phyloP scores from a whole-genome alignment of 805 yeast genomes.

The Metschnikowia santaceciliae region DNA sequence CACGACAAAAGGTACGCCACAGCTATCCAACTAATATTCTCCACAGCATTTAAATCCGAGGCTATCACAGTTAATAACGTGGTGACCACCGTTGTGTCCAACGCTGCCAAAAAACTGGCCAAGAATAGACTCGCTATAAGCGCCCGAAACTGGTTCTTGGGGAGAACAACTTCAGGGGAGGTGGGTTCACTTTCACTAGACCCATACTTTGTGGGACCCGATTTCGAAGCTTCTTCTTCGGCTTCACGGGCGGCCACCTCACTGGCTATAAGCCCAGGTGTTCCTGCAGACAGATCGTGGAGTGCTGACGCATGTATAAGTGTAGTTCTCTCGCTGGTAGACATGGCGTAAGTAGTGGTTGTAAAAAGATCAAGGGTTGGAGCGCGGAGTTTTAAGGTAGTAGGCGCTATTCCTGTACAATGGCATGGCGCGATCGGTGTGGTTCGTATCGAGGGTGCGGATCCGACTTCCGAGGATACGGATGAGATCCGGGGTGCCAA shows the following conservation, averaged over 20 bases:
- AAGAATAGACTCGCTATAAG: conserved; percentile 32
- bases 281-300: conserved; percentile 9
- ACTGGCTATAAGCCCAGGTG: conserved; percentile 8
- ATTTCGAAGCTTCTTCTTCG: background rate
- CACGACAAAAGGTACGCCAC: conserved; percentile 65
- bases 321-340: background rate
- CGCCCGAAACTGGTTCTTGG: conserved; percentile 25
- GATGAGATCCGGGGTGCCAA: background rate
- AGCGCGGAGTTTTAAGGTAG: background rate
- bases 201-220: background rate
- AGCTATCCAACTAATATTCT: conserved; percentile 69
- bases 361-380: background rate
- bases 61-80: conserved; percentile 64
- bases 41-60: conserved; percentile 61
- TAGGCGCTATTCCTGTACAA: background rate
- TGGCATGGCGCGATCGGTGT: background rate
- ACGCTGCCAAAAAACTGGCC: conserved; percentile 54
- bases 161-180: conserved; percentile 8
- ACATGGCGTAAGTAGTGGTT: background rate
- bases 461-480: background rate
- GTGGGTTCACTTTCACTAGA: background rate
- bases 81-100: conserved; percentile 66
- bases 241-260: conserved; percentile 6
- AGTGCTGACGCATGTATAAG: background rate
- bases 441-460: no score